A percentile compares a stretch with the other conserved stretches of the same genome.
These are phyloP conservation scores for Gloeopeniophorella convolvens DNA, from an alignment of 768 basidiomycete genomes.

Conservation along the genomic window DNA sequence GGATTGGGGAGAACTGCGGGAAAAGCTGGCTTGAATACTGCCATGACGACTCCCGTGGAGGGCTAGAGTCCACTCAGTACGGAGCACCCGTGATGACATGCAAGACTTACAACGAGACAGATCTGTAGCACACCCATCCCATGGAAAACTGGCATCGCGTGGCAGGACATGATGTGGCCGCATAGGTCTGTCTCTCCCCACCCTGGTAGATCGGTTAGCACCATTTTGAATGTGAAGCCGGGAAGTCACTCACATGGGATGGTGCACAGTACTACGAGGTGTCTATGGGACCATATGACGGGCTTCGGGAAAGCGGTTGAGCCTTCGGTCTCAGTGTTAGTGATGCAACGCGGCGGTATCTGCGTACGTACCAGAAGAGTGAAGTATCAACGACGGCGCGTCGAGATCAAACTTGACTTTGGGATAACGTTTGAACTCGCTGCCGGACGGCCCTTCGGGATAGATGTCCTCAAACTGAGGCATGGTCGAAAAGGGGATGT, in stretches of 20 bases:
- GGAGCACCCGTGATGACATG: neutral
- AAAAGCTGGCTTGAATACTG: conserved; percentile 26
- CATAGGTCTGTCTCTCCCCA: conserved; percentile 24
- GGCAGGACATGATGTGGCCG: conserved; percentile 24
- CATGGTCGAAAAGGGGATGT: conserved; percentile 14
- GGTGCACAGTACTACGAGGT: conserved; percentile 5
- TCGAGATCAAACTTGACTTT: conserved; percentile 14
- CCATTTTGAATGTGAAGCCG: neutral
- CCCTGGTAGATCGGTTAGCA: conserved; percentile 3
- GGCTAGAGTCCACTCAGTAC: conserved; percentile 19
- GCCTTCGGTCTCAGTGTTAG: no score
- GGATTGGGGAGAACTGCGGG: conserved; percentile 29
- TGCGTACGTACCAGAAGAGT: conserved; percentile 25
- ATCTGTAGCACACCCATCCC: conserved; percentile 28
- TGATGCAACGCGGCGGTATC: no score
- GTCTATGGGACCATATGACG: conserved; percentile 21
- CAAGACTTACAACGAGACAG: conserved; percentile 19
- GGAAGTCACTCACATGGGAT: conserved; percentile 12
- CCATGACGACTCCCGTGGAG: conserved; percentile 24
- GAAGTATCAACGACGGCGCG: conserved; percentile 23
- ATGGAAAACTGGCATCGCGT: conserved; percentile 30
- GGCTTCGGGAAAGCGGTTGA: conserved; percentile 29
- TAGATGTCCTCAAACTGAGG: conserved; percentile 24
- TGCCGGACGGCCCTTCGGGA: neutral
- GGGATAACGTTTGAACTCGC: conserved; percentile 15